Evolutionary conservation across 805 yeast species (phyloP), one percentile per base, ranked within the genome.

Genomic region (Ogataea corticis): DNA sequence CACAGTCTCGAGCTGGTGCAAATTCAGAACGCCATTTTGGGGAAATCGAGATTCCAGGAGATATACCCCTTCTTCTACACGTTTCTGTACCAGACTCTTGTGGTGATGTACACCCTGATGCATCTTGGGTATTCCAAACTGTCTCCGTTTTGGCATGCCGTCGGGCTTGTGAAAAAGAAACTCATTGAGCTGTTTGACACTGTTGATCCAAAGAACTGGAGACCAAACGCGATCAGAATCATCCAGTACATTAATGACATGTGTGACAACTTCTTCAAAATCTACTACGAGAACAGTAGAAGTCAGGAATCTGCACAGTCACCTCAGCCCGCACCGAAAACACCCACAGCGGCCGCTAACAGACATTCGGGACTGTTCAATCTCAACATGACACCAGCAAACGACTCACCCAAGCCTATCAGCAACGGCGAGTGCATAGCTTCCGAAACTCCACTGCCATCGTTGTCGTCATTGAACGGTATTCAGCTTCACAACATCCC

Each of bases 61-160:
- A 31, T 64, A 33, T 73, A 69, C 48, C 82, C 80, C 14, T 75
- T 75, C 46, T 68, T 75, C 42, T 74, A 73, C 51, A 68, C 77
- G 2, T 76, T 75, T 42, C 61, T 75, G 10, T 75, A 76, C 56
- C 82, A 77, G 54, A 78, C 80, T 2, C 63, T 77, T 41, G 73
- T 77, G 43, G 79, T 76, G 17, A 66, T 72, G 17, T 77, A 71
- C 60, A 75, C 79, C 0, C 57, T 76, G 49, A 58, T 77, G 52
- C 77, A 75, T 54, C 61, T 71, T 42, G 72, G 72, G 18, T 70
- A 62, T 42, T 62, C 62, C 14, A 66, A 63, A 27, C 46, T 66
- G 36, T 43, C 52, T 1, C 48, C 55, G 7, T 56, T 59, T 40
- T 57, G 58, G 29, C 54, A 55, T 33, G 62, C 57, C 37, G 56